Base-by-base conservation (phyloP, 2,329 filamentous ascomycete species). In the Penicillium sp. region DNA sequence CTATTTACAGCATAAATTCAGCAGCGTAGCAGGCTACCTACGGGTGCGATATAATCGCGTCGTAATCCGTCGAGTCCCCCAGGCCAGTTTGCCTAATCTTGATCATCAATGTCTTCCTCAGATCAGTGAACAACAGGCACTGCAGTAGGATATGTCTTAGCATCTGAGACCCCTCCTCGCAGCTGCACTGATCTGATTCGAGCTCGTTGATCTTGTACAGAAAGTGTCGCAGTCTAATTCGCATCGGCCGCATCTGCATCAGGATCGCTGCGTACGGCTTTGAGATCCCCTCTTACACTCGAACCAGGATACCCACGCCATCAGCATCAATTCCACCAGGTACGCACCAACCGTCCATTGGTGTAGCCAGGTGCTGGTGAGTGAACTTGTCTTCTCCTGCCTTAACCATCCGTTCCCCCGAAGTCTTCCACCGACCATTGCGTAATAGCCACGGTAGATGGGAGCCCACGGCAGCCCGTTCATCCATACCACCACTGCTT, bases 121-220 rank as follows among this genome's bases (percentile, higher is more conserved):
- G 4, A n/a, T 29, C 23, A 8, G 4, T 8, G 7, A 19, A 16
- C 7, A 14, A 2, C 4, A 26, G 34, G 11, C 17, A 36, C 3
- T 21, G 15, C 2, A 36, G n/a, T 7, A 36, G 23, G 3, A 36
- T 17, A 8, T 47, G 31, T n/a, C n/a, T 31, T 2, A 32, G 38
- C 2, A 35, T 51, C 4, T 47, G 36, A 5, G 36, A 43, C 0
- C 46, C 41, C 4, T 43, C 15, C 0, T 17, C 26, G 15, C 32
- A 50, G 4, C 6, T 18, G 8, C 27, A 50, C 3, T 16, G 0
- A 11, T 44, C 41, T 0, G 29, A 31, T 2, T 50, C 34, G 0
- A 14, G n/a, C 4, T 14, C 35, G 2, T 45, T 48, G 10, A 50
- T 48, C 3, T 46, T 43, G 1, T 26, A 47, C 0, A 53, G 19